Evolutionary conservation across 192 early-diverging fungal genomes (phyloP), one percentile per base, ranked within the genome.

Genomic region (Coemansia sp.): DNA sequence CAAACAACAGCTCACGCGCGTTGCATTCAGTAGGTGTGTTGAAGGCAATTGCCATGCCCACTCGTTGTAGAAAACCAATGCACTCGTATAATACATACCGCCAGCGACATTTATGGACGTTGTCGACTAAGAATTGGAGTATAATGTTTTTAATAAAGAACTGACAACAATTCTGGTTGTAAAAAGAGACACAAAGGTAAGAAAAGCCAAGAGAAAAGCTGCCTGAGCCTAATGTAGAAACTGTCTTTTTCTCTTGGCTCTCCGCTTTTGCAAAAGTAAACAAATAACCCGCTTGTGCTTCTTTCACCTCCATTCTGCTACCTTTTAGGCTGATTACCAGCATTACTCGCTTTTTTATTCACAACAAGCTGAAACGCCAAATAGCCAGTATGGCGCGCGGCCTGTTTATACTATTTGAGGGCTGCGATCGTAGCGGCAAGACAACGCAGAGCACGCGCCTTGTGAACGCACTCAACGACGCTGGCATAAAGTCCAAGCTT

Each of bases 361-460:
- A n/a, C n/a, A n/a, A n/a, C 44, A 47, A 47, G 13, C 22, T 47
- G 20, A 47, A 47, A 29, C 13, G 19, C 8, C 50, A 54, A 41
- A 56, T 30, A 42, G 59, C 29, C 59, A 57, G 25, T 61, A 76
- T 83, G 80, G 38, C 72, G 19, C 82, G 96, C 36, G 96, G 96
- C 15, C 79, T 90, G 17, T 87, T 98, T 64, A 92, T 98, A 67
- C 85, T 95, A 14, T 67, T 98, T 23, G 97, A 98, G 74, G 97
- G 97, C 38, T 89, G 92, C 63, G 97, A 98, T 77, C 87, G 94
- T 29, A 85, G 87, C 13, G 97, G 97, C 25, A 98, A 98, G 73
- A 88, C 93, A 11, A 95, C 94, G 0, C 97, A 97, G 74, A 85
- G 87, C 66, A 76, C 79, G 29, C 82, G 74, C 22, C 79, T 98